phyloP scores from a whole-genome alignment of 75 land plant genomes.

The Larix kaempferi region DNA sequence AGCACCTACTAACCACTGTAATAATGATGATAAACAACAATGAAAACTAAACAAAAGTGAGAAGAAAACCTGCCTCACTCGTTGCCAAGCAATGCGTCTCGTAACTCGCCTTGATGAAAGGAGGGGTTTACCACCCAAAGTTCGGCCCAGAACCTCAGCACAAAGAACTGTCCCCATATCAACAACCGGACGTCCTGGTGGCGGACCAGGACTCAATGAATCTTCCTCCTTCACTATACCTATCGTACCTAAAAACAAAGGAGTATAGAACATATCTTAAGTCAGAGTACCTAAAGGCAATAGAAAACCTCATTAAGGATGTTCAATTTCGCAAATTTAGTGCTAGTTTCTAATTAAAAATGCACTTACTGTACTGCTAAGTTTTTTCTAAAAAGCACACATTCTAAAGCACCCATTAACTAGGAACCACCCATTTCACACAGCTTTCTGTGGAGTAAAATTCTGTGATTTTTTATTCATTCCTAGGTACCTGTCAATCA shows the following conservation, averaged over 20 bases:
- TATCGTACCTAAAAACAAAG: constrained; percentile 24
- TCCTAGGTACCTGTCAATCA: too few species aligned
- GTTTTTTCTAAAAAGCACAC: neutral
- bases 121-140: constrained; percentile 74
- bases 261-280: neutral
- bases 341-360: too few species aligned
- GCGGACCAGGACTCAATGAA: constrained; percentile 23
- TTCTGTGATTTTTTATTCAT: too few species aligned
- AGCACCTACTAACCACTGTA: neutral
- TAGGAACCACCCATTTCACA: too few species aligned
- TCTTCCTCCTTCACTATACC: constrained; percentile 70
- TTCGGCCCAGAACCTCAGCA: constrained; percentile 75
- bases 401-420: neutral
- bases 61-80: constrained; percentile 91
- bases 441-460: too few species aligned
- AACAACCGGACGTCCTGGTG: constrained; percentile 51
- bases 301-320: neutral
- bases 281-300: neutral
- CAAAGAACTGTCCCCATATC: constrained; percentile 71
- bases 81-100: constrained; percentile 71
- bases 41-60: constrained; percentile 3
- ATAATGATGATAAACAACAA: neutral
- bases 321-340: neutral
- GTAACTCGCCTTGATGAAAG: constrained; percentile 64
- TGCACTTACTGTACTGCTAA: too few species aligned